A percentile compares a stretch with the other conserved stretches of the same genome.
phyloP scores from a whole-genome alignment of 2,329 filamentous ascomycete genomes.

The Proliferodiscus dingleyae region DNA sequence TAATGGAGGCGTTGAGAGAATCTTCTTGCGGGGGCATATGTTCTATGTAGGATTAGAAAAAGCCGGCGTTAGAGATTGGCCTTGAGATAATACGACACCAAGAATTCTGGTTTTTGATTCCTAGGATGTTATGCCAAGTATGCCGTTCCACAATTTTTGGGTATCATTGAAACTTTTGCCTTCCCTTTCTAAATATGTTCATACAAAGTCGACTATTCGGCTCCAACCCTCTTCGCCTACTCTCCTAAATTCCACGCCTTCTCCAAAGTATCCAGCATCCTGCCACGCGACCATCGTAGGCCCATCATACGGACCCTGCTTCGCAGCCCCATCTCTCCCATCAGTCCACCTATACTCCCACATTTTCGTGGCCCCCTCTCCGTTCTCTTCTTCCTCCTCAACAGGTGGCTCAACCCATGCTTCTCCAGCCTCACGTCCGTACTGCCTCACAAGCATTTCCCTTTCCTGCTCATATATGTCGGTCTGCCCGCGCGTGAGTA shows the following conservation, averaged over 20 bases:
- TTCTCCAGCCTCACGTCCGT: conserved; percentile 78
- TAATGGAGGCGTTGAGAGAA: conserved; percentile 12
- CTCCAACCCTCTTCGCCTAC: conserved; percentile 44
- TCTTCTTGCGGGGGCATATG: conserved; percentile 1
- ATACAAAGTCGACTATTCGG: conserved; percentile 32
- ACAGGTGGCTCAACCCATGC: conserved; percentile 63
- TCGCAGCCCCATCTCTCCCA: conserved; percentile 70
- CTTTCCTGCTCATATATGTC: conserved; percentile 92
- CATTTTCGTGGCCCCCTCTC: conserved; percentile 40
- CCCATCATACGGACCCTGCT: conserved; percentile 83
- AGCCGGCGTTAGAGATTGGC: conserved; percentile 1
- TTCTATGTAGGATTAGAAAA: conserved; percentile 15
- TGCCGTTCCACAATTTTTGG: background rate
- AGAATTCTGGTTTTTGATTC: background rate
- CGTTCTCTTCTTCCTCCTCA: conserved; percentile 26
- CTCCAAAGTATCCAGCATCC: conserved; percentile 86
- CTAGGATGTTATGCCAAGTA: background rate
- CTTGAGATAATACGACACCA: background rate
- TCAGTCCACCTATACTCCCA: conserved; percentile 97
- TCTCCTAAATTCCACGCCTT: conserved; percentile 75
- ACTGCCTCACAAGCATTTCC: conserved; percentile 78
- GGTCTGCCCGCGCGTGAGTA: conserved; percentile 75
- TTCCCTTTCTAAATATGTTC: background rate
- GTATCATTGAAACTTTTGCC: background rate
- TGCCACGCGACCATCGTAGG: conserved; percentile 87